Evolutionary conservation across 331 rosid genomes (phyloP).

Genomic region (Pyracantha coccinea): DNA sequence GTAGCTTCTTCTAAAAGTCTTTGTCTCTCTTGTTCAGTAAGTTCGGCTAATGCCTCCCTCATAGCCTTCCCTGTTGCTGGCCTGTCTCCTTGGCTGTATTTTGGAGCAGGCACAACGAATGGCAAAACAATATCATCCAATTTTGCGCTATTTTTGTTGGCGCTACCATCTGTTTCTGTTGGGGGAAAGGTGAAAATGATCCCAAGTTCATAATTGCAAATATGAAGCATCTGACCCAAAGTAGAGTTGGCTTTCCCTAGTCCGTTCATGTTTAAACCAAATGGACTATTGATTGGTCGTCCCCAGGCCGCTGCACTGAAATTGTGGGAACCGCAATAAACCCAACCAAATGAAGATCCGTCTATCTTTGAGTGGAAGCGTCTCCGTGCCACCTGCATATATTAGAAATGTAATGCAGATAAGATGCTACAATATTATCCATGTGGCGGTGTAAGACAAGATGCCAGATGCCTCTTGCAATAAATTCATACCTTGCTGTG

Average conservation of each 20-base stretch:
- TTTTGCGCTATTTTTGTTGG: slow-evolving; percentile 15
- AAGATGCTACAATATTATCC: neutral
- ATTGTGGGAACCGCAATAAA: slow-evolving; percentile 79
- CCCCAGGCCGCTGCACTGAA: slow-evolving; percentile 96
- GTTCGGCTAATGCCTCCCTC: slow-evolving; percentile 59
- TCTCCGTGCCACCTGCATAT: slow-evolving; percentile 52
- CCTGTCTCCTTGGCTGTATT: slow-evolving; percentile 53
- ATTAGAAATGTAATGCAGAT: neutral
- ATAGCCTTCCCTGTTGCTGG: slow-evolving; percentile 71
- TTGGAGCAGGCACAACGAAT: slow-evolving; percentile 77
- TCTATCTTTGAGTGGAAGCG: slow-evolving; percentile 43
- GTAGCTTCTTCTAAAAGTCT: slow-evolving; percentile 24
- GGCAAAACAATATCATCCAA: slow-evolving; percentile 64
- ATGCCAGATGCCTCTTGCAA: neutral
- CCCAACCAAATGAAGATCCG: slow-evolving; percentile 61
- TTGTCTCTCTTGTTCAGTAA: slow-evolving; percentile 28
- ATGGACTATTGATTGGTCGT: slow-evolving; percentile 41
- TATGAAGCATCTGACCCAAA: slow-evolving; percentile 46
- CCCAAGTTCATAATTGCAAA: slow-evolving; percentile 85
- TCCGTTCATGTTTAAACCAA: slow-evolving; percentile 25
- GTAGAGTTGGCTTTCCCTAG: slow-evolving; percentile 17
- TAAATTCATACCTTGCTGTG: slow-evolving; percentile 51
- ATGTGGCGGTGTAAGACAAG: too few species aligned
- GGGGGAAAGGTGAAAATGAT: slow-evolving; percentile 69
- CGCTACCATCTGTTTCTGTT: slow-evolving; percentile 15